phyloP scores from a whole-genome alignment of 2,329 filamentous ascomycete genomes.

The Lasiodiplodia sp. region DNA sequence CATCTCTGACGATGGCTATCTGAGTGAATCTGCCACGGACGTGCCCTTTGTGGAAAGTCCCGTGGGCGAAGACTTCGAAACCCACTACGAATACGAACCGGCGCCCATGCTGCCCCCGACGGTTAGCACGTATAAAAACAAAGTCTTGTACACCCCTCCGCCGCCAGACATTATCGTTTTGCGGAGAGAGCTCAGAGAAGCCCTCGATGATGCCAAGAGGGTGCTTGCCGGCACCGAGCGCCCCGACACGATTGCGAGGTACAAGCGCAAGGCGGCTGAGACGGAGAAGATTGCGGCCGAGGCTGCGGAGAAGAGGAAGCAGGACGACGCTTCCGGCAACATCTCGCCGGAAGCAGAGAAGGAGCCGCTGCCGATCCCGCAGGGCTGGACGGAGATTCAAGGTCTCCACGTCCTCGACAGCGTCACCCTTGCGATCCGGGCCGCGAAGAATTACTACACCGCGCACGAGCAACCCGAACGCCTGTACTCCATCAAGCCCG shows the following conservation, averaged over 20 bases:
- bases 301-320: constrained; percentile 52
- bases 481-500: constrained; percentile 84
- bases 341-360: constrained; percentile 43
- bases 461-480: constrained; percentile 86
- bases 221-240: constrained; percentile 68
- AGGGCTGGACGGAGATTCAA: constrained; percentile 84
- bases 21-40: constrained; percentile 34
- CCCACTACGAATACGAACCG: constrained; percentile 61
- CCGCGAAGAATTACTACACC: constrained; percentile 96
- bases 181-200: constrained; percentile 71
- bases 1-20: constrained; percentile 35
- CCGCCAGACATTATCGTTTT: constrained; percentile 84
- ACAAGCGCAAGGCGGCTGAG: constrained; percentile 29
- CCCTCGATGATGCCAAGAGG: constrained; percentile 73
- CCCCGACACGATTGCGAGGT: constrained; percentile 36
- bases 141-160: constrained; percentile 80
- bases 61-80: constrained; percentile 53
- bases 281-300: constrained; percentile 17
- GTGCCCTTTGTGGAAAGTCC: constrained; percentile 59
- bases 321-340: constrained; percentile 15
- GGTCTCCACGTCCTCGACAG: constrained; percentile 92
- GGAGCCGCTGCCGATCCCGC: constrained; percentile 36
- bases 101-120: constrained; percentile 94
- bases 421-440: constrained; percentile 92
- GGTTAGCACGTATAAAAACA: constrained; percentile 91